Percentiles rank a stretch among this genome's conserved stretches.
These are phyloP conservation scores for Chernovozyma sophiae-reginae DNA, from an alignment of 1,139 yeast species.

Conservation along the genomic window DNA sequence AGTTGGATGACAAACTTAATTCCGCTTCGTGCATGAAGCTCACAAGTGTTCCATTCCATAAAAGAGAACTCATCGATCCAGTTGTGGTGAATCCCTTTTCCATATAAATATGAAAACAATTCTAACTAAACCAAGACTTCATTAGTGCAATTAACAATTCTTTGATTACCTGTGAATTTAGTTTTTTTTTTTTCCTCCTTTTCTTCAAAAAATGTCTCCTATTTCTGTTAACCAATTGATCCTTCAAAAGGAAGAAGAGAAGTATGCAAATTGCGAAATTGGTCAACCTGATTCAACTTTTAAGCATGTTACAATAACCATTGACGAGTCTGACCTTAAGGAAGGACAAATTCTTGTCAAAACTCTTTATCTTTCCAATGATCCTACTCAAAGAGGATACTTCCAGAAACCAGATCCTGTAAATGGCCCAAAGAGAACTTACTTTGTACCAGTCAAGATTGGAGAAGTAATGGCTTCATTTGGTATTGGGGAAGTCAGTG, in stretches of 20 bases:
- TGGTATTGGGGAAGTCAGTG: slow-evolving; percentile 21
- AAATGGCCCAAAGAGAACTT: slow-evolving; percentile 16
- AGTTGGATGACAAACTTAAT: slow-evolving; percentile 1
- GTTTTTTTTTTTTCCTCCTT: not conserved
- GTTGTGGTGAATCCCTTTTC: no score
- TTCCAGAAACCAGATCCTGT: slow-evolving; percentile 13
- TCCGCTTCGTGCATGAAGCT: not conserved
- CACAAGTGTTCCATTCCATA: no score
- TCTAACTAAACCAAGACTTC: not conserved
- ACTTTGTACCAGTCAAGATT: slow-evolving; percentile 17
- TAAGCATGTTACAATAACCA: slow-evolving; percentile 11
- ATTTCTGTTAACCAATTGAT: slow-evolving; percentile 5
- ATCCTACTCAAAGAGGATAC: slow-evolving; percentile 28
- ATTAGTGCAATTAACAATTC: not conserved
- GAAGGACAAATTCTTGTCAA: slow-evolving; percentile 19
- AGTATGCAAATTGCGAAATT: slow-evolving; percentile 14
- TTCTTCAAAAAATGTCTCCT: not conserved
- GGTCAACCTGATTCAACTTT: slow-evolving; percentile 19
- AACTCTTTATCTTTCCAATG: slow-evolving; percentile 22
- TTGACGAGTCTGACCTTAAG: slow-evolving; percentile 8
- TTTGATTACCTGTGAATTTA: not conserved
- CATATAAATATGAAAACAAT: not conserved
- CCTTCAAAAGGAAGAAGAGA: slow-evolving; percentile 13
- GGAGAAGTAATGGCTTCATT: slow-evolving; percentile 18
- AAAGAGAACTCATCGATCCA: no score